Percentiles rank a stretch among this genome's conserved stretches.
Evolutionary conservation across 2,329 filamentous ascomycete genomes (phyloP).

Genomic region (Leptographium flavum): DNA sequence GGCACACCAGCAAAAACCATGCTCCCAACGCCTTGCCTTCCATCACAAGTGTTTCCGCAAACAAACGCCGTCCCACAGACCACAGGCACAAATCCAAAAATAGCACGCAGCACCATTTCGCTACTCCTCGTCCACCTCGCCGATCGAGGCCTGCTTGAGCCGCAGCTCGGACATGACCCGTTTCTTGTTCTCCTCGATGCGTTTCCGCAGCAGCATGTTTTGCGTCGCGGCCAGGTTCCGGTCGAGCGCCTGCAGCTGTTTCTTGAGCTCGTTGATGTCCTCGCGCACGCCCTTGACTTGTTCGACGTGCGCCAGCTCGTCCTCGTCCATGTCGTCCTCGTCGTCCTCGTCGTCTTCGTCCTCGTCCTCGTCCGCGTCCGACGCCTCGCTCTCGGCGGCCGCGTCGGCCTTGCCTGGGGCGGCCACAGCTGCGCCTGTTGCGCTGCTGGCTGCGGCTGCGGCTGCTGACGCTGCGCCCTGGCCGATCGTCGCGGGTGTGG

Average conservation of each 20-base stretch:
- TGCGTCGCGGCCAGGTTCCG: slow-evolving; percentile 27
- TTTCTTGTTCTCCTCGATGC: slow-evolving; percentile 35
- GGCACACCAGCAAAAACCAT: too few species aligned
- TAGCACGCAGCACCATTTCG: not conserved
- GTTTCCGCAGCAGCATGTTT: slow-evolving; percentile 34
- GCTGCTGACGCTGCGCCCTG: too few species aligned
- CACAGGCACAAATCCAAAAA: not conserved
- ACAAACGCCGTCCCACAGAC: not conserved
- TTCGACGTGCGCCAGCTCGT: slow-evolving; percentile 32
- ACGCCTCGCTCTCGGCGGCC: slow-evolving; percentile 27
- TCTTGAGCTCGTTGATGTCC: slow-evolving; percentile 34
- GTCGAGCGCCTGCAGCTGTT: slow-evolving; percentile 30
- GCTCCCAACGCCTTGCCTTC: slow-evolving; percentile 2
- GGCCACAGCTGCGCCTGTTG: slow-evolving; percentile 38
- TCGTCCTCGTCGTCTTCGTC: slow-evolving; percentile 39
- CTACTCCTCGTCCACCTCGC: slow-evolving; percentile 20
- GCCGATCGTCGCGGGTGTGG: slow-evolving; percentile 29
- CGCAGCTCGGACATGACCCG: slow-evolving; percentile 26
- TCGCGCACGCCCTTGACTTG: slow-evolving; percentile 40
- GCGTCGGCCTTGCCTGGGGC: slow-evolving; percentile 5
- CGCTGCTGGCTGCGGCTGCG: too few species aligned
- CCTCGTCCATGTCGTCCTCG: slow-evolving; percentile 39
- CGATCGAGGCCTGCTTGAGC: slow-evolving; percentile 21
- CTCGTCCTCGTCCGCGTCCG: slow-evolving; percentile 28
- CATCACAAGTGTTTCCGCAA: too few species aligned